These are phyloP conservation scores for Colletotrichum cordylinicola DNA, from an alignment of 2,329 filamentous ascomycete genomes.

Conservation along the genomic window DNA sequence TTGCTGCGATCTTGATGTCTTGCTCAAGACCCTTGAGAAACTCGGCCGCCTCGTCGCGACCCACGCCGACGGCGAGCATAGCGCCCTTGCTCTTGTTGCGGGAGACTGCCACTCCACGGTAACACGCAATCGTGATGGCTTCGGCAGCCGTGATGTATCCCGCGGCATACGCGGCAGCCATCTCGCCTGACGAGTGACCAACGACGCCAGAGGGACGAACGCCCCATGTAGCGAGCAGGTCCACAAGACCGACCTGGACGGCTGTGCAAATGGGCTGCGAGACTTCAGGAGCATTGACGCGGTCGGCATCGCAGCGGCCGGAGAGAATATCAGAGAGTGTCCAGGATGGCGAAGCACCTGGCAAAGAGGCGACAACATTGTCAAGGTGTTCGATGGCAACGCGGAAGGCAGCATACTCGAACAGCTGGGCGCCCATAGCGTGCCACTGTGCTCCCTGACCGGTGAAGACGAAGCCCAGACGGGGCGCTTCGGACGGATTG, in stretches of 20 bases:
- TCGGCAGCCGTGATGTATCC: constrained; percentile 36
- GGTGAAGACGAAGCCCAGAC: background rate
- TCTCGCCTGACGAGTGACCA: constrained; percentile 50
- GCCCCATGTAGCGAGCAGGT: constrained; percentile 36
- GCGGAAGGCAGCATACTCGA: background rate
- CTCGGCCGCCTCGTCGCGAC: constrained; percentile 22
- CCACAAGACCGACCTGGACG: constrained; percentile 44
- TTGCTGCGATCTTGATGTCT: background rate
- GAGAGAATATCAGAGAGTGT: background rate
- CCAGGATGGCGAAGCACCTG: background rate
- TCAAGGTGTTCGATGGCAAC: rapidly evolving
- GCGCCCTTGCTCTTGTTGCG: background rate
- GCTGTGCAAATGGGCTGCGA: constrained; percentile 38
- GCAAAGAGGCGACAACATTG: rapidly evolving
- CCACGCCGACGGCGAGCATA: constrained; percentile 46
- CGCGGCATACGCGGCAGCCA: constrained; percentile 48
- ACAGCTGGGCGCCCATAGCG: background rate
- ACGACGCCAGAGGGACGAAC: constrained; percentile 38
- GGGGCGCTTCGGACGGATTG: background rate
- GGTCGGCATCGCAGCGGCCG: rapidly evolving
- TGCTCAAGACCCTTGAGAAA: background rate
- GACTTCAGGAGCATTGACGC: rapidly evolving
- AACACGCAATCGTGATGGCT: constrained; percentile 43
- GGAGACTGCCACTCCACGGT: constrained; percentile 35
- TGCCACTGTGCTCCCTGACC: background rate